phyloP scores from a whole-genome alignment of 2,329 filamentous ascomycete genomes.

The Pseudogymnoascus sp. region DNA sequence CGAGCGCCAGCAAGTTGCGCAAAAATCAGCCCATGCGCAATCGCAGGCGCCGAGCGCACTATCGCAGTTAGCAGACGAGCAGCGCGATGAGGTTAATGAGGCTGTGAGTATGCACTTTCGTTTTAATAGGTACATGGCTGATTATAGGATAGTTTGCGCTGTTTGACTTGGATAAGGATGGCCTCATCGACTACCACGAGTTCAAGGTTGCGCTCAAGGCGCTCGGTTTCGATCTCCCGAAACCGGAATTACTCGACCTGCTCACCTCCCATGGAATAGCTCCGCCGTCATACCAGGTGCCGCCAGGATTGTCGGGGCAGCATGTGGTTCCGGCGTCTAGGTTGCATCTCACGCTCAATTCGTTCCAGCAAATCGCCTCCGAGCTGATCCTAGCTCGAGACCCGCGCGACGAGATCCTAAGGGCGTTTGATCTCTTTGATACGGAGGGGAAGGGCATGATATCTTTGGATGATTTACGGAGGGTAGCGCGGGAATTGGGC shows the following conservation, averaged over 20 bases:
- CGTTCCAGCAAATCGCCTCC: slow-evolving; percentile 72
- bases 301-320: slow-evolving; percentile 31
- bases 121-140: not conserved
- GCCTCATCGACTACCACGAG: slow-evolving; percentile 93
- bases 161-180: slow-evolving; percentile 95
- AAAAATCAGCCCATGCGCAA: slow-evolving; percentile 26
- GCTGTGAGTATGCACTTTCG: slow-evolving; percentile 52
- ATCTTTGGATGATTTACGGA: slow-evolving; percentile 75
- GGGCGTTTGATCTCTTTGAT: slow-evolving; percentile 91
- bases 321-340: slow-evolving; percentile 38
- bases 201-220: slow-evolving; percentile 94
- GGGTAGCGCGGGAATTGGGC: slow-evolving; percentile 83
- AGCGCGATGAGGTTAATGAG: slow-evolving; percentile 87
- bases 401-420: slow-evolving; percentile 80
- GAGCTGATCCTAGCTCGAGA: slow-evolving; percentile 74
- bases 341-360: slow-evolving; percentile 55
- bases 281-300: slow-evolving; percentile 47
- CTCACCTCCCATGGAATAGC: slow-evolving; percentile 74
- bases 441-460: slow-evolving; percentile 87
- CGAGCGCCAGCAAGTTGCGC: slow-evolving; percentile 19
- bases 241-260: slow-evolving; percentile 72
- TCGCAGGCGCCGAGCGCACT: slow-evolving; percentile 21
- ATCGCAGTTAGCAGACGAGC: slow-evolving; percentile 66
- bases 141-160: slow-evolving; percentile 64
- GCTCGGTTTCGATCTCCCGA: slow-evolving; percentile 85